Evolutionary conservation across 208 protist species (phyloP).

Genomic region (Trypanosoma theileri): DNA sequence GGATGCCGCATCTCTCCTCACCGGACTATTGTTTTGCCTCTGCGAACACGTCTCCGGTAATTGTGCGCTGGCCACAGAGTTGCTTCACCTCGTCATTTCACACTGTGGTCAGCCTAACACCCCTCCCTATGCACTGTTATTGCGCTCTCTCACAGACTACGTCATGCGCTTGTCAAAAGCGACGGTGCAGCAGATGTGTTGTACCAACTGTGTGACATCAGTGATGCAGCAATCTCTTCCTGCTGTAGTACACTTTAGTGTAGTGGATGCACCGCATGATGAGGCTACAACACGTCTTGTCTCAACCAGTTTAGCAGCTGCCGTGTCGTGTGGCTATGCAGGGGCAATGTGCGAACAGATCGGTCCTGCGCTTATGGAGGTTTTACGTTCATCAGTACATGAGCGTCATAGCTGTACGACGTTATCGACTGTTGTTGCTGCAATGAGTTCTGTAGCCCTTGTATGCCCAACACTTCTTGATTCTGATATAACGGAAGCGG

Average conservation of each 20-base stretch:
- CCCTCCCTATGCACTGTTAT: neutral
- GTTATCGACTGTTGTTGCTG: constrained; percentile 4
- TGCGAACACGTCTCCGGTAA: constrained; percentile 3
- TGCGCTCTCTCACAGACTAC: constrained; percentile 8
- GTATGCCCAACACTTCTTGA: constrained; percentile 12
- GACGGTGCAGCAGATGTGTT: neutral
- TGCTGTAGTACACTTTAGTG: neutral
- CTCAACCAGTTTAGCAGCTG: constrained; percentile 10
- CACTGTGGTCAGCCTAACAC: neutral
- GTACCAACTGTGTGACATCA: neutral
- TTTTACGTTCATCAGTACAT: constrained; percentile 2
- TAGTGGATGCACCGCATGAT: constrained; percentile 18
- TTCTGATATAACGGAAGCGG: neutral
- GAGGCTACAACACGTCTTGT: constrained; percentile 23
- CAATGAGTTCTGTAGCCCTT: constrained; percentile 13
- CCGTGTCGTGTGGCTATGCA: neutral
- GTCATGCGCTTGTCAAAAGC: neutral
- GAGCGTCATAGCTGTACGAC: constrained; percentile 12
- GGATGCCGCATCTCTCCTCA: constrained; percentile 12
- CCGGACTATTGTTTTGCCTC: constrained; percentile 5
- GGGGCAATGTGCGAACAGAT: neutral
- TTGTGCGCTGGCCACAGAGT: neutral
- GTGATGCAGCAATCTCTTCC: constrained; percentile 5
- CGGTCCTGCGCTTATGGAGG: neutral
- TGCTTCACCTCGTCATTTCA: neutral